Percentiles rank a stretch among this genome's conserved stretches.
Conservation (phyloP, 768 basidiomycete genomes). For the Mycena filopes region DNA sequence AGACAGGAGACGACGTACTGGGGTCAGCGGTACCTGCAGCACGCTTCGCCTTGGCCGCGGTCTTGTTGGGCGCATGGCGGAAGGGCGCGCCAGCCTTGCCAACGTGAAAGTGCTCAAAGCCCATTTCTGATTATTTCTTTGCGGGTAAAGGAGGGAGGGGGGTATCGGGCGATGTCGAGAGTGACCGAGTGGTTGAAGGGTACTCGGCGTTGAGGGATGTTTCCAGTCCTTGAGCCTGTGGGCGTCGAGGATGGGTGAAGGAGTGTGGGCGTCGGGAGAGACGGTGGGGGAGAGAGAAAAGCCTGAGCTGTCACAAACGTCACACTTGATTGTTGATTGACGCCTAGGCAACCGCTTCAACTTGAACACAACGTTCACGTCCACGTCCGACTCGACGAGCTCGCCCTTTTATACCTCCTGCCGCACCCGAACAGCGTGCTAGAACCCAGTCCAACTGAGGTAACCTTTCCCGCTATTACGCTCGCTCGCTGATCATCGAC, state of each 20-base stretch:
- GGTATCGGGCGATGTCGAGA: background rate
- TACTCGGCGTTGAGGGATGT: background rate
- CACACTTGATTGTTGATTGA: background rate
- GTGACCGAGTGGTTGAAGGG: background rate
- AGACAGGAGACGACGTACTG: background rate
- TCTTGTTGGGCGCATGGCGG: background rate
- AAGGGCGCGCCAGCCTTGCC: slow-evolving; percentile 22
- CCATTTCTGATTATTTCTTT: slow-evolving; percentile 16
- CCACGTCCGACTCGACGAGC: too few relatives aligned
- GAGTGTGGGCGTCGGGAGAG: slow-evolving; percentile 30
- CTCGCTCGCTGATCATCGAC: too few relatives aligned
- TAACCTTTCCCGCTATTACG: too few relatives aligned
- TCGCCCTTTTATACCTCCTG: too few relatives aligned
- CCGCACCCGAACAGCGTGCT: too few relatives aligned
- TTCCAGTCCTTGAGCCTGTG: background rate
- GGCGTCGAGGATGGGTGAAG: background rate
- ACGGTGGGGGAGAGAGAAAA: slow-evolving; percentile 14
- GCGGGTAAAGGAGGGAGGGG: background rate
- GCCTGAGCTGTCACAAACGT: background rate
- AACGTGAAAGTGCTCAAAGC: slow-evolving; percentile 15
- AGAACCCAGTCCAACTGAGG: too few relatives aligned
- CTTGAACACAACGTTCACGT: too few relatives aligned
- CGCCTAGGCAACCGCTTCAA: background rate
- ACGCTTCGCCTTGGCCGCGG: background rate
- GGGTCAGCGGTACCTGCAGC: slow-evolving; percentile 2